Evolutionary conservation across 495 filamentous ascomycete genomes (phyloP).

Genomic region (Apiosordaria backusii): DNA sequence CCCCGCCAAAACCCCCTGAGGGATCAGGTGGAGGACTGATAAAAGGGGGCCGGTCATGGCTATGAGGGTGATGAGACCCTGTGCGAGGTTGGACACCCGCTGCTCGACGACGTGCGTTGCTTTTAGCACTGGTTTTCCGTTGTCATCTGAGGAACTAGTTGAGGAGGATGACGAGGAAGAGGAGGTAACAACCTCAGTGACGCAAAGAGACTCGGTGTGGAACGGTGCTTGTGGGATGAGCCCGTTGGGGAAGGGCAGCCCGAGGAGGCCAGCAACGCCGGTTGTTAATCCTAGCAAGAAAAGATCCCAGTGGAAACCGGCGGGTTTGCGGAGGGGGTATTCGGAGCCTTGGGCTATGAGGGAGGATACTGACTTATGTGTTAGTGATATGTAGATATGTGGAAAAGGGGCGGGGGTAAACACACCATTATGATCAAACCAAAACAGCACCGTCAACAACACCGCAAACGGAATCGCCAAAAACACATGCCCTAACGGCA

Average conservation of each 20-base stretch:
- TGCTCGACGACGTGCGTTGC: constrained; percentile 84
- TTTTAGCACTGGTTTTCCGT: constrained; percentile 59
- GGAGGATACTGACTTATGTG: constrained; percentile 58
- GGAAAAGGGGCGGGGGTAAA: not conserved
- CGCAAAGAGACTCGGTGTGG: constrained; percentile 81
- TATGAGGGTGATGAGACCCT: constrained; percentile 78
- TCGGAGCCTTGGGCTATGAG: constrained; percentile 91
- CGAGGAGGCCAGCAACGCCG: constrained; percentile 75
- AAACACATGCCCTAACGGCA: constrained; percentile 71
- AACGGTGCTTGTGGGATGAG: constrained; percentile 92
- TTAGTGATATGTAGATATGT: constrained; percentile 1
- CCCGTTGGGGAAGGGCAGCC: constrained; percentile 88
- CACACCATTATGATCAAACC: constrained; percentile 86
- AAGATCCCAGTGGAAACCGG: constrained; percentile 94
- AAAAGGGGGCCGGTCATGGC: constrained; percentile 87
- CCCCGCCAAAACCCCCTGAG: constrained; percentile 81
- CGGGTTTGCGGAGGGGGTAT: constrained; percentile 86
- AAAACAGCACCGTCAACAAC: constrained; percentile 83
- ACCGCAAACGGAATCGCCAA: constrained; percentile 85
- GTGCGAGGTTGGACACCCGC: constrained; percentile 78
- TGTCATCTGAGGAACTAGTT: constrained; percentile 52
- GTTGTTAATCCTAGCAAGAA: constrained; percentile 90
- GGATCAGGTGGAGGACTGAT: constrained; percentile 77
- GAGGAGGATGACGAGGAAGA: constrained; percentile 45
- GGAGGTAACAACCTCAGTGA: constrained; percentile 54